Evolutionary conservation across 164 flowering plant genomes (phyloP).

Genomic region (Santalum album): DNA sequence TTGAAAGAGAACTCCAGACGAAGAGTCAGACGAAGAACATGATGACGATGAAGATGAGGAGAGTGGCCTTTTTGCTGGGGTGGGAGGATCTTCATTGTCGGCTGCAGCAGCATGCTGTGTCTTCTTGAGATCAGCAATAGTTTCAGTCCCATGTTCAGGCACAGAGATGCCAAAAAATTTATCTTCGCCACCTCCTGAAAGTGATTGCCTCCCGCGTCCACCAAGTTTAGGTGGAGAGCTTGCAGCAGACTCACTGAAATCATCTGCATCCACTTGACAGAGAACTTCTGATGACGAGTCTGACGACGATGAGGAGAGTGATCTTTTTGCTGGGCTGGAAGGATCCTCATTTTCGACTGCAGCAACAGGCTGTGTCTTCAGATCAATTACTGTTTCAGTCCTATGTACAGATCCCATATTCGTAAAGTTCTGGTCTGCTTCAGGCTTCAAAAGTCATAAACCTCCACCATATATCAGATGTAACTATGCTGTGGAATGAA

Average conservation of each 20-base stretch:
- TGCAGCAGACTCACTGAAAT: background rate
- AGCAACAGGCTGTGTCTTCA: background rate
- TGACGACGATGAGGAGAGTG: background rate
- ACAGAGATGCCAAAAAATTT: background rate
- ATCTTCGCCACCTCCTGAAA: background rate
- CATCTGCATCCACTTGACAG: background rate
- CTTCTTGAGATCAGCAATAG: background rate
- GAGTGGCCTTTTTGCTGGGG: background rate
- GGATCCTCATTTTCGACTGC: no score
- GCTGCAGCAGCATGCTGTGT: no score
- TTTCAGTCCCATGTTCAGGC: background rate
- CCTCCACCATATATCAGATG: background rate
- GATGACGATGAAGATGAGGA: background rate
- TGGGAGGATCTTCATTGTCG: no score
- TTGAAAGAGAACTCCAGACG: background rate
- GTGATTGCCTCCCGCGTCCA: background rate
- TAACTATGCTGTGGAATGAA: background rate
- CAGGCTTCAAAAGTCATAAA: background rate
- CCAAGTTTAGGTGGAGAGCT: background rate
- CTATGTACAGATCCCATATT: no score
- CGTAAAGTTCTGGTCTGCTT: background rate
- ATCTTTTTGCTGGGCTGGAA: no score
- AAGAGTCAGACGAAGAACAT: background rate
- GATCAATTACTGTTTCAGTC: background rate
- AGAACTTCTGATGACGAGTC: background rate